These are phyloP conservation scores for Boletus vermiculosoides DNA, from an alignment of 768 basidiomycete species.

Conservation along the genomic window DNA sequence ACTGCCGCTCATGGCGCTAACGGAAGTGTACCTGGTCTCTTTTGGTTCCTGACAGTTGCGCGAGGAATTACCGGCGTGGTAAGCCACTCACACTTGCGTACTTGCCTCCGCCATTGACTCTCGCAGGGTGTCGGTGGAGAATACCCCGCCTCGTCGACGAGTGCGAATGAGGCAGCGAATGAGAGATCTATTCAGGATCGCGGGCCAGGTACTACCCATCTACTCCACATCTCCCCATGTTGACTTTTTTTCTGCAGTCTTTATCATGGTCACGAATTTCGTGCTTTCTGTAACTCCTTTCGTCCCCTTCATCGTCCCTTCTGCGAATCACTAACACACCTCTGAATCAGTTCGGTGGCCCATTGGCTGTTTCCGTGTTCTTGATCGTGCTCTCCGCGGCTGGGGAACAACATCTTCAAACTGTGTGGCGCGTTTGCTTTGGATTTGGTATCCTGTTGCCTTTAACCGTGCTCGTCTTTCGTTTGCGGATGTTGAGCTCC, in stretches of 20 bases:
- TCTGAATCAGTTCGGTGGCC: conserved; percentile 55
- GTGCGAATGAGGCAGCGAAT: conserved; percentile 71
- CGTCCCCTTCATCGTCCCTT: background rate
- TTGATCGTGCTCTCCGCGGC: conserved; percentile 67
- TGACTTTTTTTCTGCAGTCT: conserved; percentile 39
- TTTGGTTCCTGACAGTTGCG: conserved; percentile 75
- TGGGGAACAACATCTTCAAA: conserved; percentile 57
- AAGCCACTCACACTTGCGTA: conserved; percentile 18
- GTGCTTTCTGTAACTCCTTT: conserved; percentile 51
- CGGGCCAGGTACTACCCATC: conserved; percentile 49
- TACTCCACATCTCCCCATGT: background rate
- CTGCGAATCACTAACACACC: background rate
- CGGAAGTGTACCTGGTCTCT: conserved; percentile 55
- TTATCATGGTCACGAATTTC: conserved; percentile 76
- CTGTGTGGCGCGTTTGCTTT: conserved; percentile 68
- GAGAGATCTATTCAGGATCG: conserved; percentile 59
- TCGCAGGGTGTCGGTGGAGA: conserved; percentile 70
- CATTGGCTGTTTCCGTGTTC: conserved; percentile 64
- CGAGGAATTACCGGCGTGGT: conserved; percentile 70
- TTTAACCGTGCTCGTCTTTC: conserved; percentile 68
- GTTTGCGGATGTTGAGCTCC: conserved; percentile 69
- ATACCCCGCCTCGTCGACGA: conserved; percentile 71
- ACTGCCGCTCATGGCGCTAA: conserved; percentile 66
- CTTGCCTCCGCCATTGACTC: conserved; percentile 1
- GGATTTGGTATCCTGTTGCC: conserved; percentile 63